Conservation (phyloP, 2,329 filamentous ascomycete genomes). For the Exserohilum rostratum region DNA sequence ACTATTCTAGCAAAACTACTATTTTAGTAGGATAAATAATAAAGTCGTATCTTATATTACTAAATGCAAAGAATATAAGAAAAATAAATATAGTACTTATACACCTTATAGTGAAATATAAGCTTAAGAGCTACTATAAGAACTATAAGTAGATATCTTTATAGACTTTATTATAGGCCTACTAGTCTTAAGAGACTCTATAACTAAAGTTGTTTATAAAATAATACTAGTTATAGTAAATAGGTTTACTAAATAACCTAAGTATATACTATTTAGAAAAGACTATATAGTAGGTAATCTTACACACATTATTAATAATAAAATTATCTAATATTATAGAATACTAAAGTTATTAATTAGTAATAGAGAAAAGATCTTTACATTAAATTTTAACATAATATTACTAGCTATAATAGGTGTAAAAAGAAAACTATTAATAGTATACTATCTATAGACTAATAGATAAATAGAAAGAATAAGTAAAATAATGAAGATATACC, state of each 20-base stretch:
- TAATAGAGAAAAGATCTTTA: neutral
- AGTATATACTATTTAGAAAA: neutral
- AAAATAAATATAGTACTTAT: neutral
- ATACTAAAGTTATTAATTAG: neutral
- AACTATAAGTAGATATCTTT: neutral
- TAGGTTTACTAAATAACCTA: neutral
- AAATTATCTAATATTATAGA: neutral
- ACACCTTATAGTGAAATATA: neutral
- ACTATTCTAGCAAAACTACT: neutral
- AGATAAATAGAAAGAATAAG: constrained; percentile 7
- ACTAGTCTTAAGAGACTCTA: too few species aligned
- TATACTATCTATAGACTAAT: constrained; percentile 4
- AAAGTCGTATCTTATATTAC: neutral
- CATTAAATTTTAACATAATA: neutral
- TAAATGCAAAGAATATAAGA: neutral
- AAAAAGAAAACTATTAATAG: constrained; percentile 1
- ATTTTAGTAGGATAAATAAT: neutral
- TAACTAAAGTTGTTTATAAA: too few species aligned
- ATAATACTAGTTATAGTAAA: neutral
- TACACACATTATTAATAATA: neutral
- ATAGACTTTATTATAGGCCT: too few species aligned
- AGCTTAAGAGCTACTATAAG: neutral
- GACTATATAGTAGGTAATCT: neutral
- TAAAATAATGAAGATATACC: constrained; percentile 2
- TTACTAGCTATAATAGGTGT: neutral